Conservation (phyloP, 2,329 filamentous ascomycete genomes). For the Elsinoe perseae region DNA sequence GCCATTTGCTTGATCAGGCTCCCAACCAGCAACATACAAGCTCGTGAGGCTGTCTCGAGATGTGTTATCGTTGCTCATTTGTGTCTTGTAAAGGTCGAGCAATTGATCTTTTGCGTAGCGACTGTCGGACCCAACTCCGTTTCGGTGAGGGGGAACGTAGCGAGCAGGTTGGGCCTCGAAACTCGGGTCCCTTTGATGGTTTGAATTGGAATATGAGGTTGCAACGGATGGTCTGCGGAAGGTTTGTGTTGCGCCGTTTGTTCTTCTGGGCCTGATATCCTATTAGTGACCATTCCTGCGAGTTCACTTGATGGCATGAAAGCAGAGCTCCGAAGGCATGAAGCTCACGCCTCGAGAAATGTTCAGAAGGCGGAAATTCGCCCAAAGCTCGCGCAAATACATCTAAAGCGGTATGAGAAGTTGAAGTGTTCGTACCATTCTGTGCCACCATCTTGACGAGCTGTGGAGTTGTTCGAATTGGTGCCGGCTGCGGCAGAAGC, state of each 20-base stretch:
- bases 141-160: conserved; percentile 59
- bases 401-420: not conserved
- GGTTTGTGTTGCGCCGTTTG: conserved; percentile 60
- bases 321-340: conserved; percentile 15
- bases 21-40: conserved; percentile 71
- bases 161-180: conserved; percentile 28
- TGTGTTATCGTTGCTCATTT: conserved; percentile 50
- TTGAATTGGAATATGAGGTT: conserved; percentile 43
- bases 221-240: conserved; percentile 58
- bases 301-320: not conserved
- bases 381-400: not conserved
- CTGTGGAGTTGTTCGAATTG: conserved; percentile 30
- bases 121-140: conserved; percentile 47
- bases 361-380: conserved; percentile 1
- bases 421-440: conserved; percentile 38
- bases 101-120: conserved; percentile 76
- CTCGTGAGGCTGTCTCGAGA: conserved; percentile 57
- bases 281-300: conserved; percentile 2
- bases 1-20: conserved; percentile 64
- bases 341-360: conserved; percentile 16
- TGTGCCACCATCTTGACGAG: conserved; percentile 37
- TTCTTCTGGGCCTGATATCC: conserved; percentile 50
- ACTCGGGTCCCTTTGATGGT: conserved; percentile 26
- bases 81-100: conserved; percentile 60
- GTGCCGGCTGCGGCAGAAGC: conserved; percentile 44